phyloP scores from a whole-genome alignment of 768 basidiomycete species.

The Auriculariales sp. region DNA sequence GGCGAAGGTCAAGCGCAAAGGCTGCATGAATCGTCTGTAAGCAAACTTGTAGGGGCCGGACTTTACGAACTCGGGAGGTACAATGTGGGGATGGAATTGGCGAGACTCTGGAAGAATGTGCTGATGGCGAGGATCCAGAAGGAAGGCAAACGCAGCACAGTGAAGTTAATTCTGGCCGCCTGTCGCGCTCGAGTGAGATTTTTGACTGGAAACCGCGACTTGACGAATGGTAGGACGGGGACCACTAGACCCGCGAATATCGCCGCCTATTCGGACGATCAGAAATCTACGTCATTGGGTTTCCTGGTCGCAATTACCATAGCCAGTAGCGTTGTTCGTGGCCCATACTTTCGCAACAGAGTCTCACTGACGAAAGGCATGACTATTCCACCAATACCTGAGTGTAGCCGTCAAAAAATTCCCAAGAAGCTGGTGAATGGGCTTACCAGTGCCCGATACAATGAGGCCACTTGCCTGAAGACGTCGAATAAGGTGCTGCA shows the following conservation, averaged over 20 bases:
- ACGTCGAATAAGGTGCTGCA: not conserved
- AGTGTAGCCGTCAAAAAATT: not conserved
- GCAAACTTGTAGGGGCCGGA: not conserved
- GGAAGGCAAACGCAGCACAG: not conserved
- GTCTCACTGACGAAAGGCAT: not conserved
- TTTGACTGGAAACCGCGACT: not conserved
- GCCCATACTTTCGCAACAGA: not conserved
- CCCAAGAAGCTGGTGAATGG: not conserved
- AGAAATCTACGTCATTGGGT: too few relatives aligned
- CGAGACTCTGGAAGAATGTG: not conserved
- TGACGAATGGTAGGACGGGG: not conserved
- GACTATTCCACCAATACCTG: not conserved
- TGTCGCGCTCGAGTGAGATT: not conserved
- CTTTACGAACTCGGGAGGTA: not conserved
- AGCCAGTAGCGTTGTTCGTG: not conserved
- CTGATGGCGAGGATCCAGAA: not conserved
- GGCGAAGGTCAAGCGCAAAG: not conserved
- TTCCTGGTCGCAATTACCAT: too few relatives aligned
- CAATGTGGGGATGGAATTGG: not conserved
- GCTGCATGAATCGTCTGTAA: not conserved
- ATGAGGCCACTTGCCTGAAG: not conserved
- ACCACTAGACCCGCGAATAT: too few relatives aligned
- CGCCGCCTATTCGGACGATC: too few relatives aligned
- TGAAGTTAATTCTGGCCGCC: not conserved
- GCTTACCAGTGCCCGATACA: not conserved